Conservation (phyloP, 2,329 filamentous ascomycete species). For the Rasamsonia emersonii region DNA sequence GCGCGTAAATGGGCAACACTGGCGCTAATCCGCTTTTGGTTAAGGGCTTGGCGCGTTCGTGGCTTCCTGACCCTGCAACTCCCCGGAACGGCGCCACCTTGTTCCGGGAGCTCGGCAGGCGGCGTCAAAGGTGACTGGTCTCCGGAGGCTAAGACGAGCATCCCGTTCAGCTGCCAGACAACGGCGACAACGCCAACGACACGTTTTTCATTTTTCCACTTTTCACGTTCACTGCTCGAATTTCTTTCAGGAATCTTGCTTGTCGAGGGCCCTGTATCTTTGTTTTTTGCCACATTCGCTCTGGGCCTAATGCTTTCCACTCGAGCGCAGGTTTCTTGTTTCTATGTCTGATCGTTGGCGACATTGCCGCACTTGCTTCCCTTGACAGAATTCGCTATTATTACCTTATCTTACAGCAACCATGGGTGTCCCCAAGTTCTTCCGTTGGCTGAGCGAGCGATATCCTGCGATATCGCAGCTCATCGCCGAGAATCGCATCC, state of each 20-base stretch:
- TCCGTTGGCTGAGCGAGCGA: conserved; percentile 97
- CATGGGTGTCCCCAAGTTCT: conserved; percentile 78
- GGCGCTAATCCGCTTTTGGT: conserved; percentile 16
- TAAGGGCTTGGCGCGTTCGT: too few relatives aligned
- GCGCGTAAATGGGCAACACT: conserved; percentile 28
- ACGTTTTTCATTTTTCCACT: too few relatives aligned
- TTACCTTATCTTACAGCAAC: conserved; percentile 20
- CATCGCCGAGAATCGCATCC: conserved; percentile 97
- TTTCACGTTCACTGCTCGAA: too few relatives aligned
- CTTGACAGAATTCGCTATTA: conserved; percentile 9
- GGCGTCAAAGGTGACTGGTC: too few relatives aligned
- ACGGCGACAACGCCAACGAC: background rate
- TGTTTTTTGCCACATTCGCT: background rate
- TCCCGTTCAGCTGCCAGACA: too few relatives aligned
- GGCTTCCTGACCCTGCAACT: too few relatives aligned
- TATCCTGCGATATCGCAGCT: conserved; percentile 98
- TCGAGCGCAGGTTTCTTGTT: too few relatives aligned
- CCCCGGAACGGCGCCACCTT: background rate
- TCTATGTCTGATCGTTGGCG: conserved; percentile 10
- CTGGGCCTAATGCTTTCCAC: too few relatives aligned
- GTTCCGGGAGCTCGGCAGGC: too few relatives aligned
- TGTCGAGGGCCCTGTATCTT: too few relatives aligned
- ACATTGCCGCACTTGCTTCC: conserved; percentile 8
- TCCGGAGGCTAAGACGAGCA: too few relatives aligned
- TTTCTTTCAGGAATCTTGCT: too few relatives aligned